A percentile compares a stretch with the other conserved stretches of the same genome.
Evolutionary conservation across 306 rosid species (phyloP).

Genomic region (Trifolium fragiferum): DNA sequence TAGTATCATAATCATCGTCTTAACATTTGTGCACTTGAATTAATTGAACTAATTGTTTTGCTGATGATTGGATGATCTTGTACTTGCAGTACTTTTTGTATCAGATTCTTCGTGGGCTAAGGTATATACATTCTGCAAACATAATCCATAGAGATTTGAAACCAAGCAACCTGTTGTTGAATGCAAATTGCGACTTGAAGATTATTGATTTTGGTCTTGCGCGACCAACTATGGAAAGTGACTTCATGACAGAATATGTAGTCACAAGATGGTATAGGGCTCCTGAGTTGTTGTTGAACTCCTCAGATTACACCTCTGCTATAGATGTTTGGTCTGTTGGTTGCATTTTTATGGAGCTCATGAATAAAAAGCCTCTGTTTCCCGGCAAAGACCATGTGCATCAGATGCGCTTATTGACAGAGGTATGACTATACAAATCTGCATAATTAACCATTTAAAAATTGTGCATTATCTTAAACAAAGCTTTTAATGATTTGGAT

Average conservation of each 20-base stretch:
- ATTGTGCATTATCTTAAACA: neutral
- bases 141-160: slow-evolving; percentile 92
- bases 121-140: slow-evolving; percentile 92
- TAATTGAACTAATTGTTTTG: slow-evolving; percentile 20
- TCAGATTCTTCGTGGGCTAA: slow-evolving; percentile 94
- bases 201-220: slow-evolving; percentile 97
- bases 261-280: slow-evolving; percentile 99
- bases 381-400: slow-evolving; percentile 93
- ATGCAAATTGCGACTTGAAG: slow-evolving; percentile 93
- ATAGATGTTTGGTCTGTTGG: slow-evolving; percentile 99
- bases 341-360: slow-evolving; percentile 96
- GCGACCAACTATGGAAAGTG: slow-evolving; percentile 80
- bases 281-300: slow-evolving; percentile 90
- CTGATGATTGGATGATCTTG: slow-evolving; percentile 55
- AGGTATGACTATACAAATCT: slow-evolving; percentile 54
- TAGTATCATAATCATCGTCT: neutral
- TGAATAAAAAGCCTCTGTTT: slow-evolving; percentile 90
- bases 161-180: slow-evolving; percentile 88
- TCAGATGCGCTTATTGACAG: slow-evolving; percentile 95
- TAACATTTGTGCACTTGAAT: slow-evolving; percentile 11
- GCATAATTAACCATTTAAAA: neutral
- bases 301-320: slow-evolving; percentile 91
- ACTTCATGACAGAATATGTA: slow-evolving; percentile 91
- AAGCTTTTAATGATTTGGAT: neutral
- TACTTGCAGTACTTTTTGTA: slow-evolving; percentile 94